Base-by-base conservation (phyloP, 202 grass and related monocot genomes). In the Tripidium arundinaceum region DNA sequence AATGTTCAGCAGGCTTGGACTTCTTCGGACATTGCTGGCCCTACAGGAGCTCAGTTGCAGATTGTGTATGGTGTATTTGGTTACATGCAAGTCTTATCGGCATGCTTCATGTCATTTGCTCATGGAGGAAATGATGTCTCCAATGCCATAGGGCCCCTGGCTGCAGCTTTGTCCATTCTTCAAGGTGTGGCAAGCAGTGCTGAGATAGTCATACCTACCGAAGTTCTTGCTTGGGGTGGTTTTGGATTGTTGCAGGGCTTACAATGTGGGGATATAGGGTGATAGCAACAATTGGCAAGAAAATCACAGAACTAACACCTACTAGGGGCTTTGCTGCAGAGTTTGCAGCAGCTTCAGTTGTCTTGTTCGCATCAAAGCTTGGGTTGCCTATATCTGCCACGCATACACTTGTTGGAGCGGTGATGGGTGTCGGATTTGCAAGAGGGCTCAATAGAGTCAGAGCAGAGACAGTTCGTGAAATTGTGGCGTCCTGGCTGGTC, bases 91-190 rank as follows among this genome's bases (percentile, higher is more conserved):
- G 83, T 99, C 57, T 64, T 99, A 65, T 99, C 96, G 55, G 96
- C 96, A 76, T 99, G 96, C 79, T 99, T 99, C 90, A 99, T 99
- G 96, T 99, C 96, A 74, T 95, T 99, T 52, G 92, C 90, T 73
- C 96, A 99, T 29, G 96, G 96, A 75, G 92, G 90, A 45, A 99
- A 99, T 62, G 96, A 99, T 16, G 96, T 96, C 62, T 99, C 96
- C 29, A 99, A 99, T 85, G 96, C 96, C 27, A 96, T 93, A 50
- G 96, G 96, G 6, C 96, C 96, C 1, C 66, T 99, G 59, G 96
- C 96, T 5, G 92, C 80, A 58, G 96, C 96, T 73, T 84, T 99
- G 69, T 89, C 96, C 50, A 93, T 96, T 77, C 90, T 99, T 77
- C 90, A 93, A 45, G 88, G 92, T 0, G 85, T 88, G 41, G 33